Evolutionary conservation across 192 early-diverging fungal genomes (phyloP).

Genomic region (Podila minutissima): DNA sequence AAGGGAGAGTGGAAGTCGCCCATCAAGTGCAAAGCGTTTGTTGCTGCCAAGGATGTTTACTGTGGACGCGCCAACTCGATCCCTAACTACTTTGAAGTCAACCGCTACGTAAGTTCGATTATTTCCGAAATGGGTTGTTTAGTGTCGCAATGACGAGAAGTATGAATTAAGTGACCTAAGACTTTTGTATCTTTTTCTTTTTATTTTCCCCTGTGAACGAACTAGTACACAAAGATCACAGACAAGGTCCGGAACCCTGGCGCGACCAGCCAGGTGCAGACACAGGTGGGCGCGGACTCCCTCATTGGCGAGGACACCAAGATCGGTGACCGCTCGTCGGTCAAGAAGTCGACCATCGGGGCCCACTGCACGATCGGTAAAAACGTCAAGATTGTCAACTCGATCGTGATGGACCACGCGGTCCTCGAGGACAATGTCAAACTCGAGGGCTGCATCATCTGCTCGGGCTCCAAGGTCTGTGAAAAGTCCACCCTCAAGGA

Average conservation of each 20-base stretch:
- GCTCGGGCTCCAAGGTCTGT: constrained; percentile 80
- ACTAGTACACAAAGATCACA: constrained; percentile 54
- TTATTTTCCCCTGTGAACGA: neutral
- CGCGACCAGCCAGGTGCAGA: constrained; percentile 54
- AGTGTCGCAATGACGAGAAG: neutral
- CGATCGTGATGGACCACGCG: constrained; percentile 96
- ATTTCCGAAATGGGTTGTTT: neutral
- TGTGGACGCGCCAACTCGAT: constrained; percentile 87
- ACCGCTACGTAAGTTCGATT: constrained; percentile 71
- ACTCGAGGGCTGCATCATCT: constrained; percentile 89
- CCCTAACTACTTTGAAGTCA: constrained; percentile 87
- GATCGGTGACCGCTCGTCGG: constrained; percentile 90
- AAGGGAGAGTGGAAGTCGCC: constrained; percentile 57
- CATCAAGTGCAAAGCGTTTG: constrained; percentile 63
- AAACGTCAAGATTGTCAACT: constrained; percentile 95
- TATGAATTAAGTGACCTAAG: neutral
- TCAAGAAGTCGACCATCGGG: constrained; percentile 95
- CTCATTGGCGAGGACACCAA: constrained; percentile 89
- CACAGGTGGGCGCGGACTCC: constrained; percentile 89
- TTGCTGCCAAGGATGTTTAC: constrained; percentile 72
- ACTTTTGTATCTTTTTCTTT: neutral
- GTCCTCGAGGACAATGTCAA: constrained; percentile 92
- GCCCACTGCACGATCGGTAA: constrained; percentile 95
- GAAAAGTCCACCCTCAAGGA: constrained; percentile 84
- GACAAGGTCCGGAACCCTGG: constrained; percentile 78